phyloP scores from a whole-genome alignment of 106 monocot species.

The Ottelia alismoides region DNA sequence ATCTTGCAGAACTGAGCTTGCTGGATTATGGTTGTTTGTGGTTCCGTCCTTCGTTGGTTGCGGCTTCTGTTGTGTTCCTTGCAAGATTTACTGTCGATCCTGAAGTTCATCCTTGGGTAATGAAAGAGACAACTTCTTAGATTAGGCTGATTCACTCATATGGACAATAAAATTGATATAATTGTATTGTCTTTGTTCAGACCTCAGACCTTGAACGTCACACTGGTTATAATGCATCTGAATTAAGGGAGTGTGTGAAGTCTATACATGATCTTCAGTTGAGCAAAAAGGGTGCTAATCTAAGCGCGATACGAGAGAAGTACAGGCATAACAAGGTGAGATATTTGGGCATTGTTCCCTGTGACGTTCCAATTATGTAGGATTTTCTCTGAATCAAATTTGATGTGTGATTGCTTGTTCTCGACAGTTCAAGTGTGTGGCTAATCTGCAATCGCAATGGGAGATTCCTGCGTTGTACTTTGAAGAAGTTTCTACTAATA shows the following conservation, averaged over 20 bases:
- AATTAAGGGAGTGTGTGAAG: constrained; percentile 36
- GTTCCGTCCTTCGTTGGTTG: constrained; percentile 39
- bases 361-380: neutral
- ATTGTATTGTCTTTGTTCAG: constrained; percentile 15
- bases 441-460: neutral
- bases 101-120: constrained; percentile 40
- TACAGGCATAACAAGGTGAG: constrained; percentile 37
- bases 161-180: too few species aligned
- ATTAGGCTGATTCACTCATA: neutral
- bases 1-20: constrained; percentile 39
- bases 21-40: constrained; percentile 30
- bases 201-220: constrained; percentile 5
- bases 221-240: constrained; percentile 30
- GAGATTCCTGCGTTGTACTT: constrained; percentile 5
- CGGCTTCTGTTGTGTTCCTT: constrained; percentile 43
- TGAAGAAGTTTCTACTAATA: too few species aligned
- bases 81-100: constrained; percentile 34
- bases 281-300: constrained; percentile 14
- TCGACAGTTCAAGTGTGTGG: constrained; percentile 9
- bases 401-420: too few species aligned
- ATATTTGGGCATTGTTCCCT: neutral
- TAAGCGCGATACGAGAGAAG: constrained; percentile 40
- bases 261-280: constrained; percentile 38
- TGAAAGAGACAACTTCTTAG: neutral
- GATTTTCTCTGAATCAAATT: neutral